Evolutionary conservation across 2,329 filamentous ascomycete genomes (phyloP), one percentile per base, ranked within the genome.

Genomic region (Metarhizium anisopliae): DNA sequence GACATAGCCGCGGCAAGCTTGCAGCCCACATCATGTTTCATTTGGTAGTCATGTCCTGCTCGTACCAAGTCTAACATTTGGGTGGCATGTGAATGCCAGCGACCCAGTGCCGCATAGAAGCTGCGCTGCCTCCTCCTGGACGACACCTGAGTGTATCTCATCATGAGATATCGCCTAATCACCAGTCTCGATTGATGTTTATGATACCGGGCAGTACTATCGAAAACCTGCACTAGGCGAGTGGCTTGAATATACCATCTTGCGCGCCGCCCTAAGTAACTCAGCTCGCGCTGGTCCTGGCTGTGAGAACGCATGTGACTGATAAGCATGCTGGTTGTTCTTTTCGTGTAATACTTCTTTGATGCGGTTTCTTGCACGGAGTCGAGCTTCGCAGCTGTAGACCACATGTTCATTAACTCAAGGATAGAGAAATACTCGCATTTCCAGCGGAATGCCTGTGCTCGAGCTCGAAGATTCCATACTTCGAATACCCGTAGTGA

Each of bases 401-500:
- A 55, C 72, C 72, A 74, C 18, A 55, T 58, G 14, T 68, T 59
- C 36, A 71, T 64, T 2, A 58, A 54, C 30, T 61, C 59, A 8
- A 56, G 59, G 1, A 68, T 66, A 16, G 64, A 60, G 18, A 66
- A 55, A 60, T 67, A 72, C 40, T 71, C 68, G n/a, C 58, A 60
- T 52, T 60, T 68, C 66, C 67, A 70, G 25, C 60, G 61, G 51
- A 70, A 70, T 11, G 67, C 68, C 52, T 70, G 65, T 6, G 64
- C 64, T 51, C 68, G 67, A 45, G 67, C 65, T 47, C 59, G 62
- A 18, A 72, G 53, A 50, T 68, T 68, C 70, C 70, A 73, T n/a
- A 60, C 55, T 36, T 64, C 56, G 47, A 71, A 66, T 5, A 56
- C 57, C 25, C 59, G 59, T 10, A 35, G 54, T 8, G 56, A 61